These are phyloP conservation scores for Leishmania arabica DNA, from an alignment of 208 protist genomes.

Conservation along the genomic window DNA sequence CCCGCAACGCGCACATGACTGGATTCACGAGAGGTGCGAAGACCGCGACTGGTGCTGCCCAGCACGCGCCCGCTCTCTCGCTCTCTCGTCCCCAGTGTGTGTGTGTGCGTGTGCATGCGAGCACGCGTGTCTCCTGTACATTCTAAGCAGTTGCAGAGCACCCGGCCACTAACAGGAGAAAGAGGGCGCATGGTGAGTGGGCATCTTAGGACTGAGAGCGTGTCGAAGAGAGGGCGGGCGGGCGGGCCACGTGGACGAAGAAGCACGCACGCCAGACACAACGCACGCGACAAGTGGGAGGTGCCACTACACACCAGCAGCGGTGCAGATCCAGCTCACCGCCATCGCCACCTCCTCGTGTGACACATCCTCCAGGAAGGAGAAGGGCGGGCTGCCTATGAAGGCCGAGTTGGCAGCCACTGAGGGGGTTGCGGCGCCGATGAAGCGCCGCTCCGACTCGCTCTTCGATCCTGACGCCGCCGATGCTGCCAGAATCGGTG, in stretches of 20 bases:
- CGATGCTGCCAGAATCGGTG: background rate
- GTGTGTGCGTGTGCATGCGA: background rate
- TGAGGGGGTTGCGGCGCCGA: background rate
- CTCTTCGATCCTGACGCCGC: background rate
- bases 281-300: background rate
- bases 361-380: conserved; percentile 14
- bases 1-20: too few relatives aligned
- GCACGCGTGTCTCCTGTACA: background rate
- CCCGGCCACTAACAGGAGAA: background rate
- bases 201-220: background rate
- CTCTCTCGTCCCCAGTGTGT: background rate
- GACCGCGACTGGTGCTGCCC: too few relatives aligned
- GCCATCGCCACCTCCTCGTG: conserved; percentile 23
- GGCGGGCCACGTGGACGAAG: background rate
- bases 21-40: too few relatives aligned
- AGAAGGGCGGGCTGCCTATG: conserved; percentile 15
- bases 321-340: conserved; percentile 25
- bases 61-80: too few relatives aligned
- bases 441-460: background rate
- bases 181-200: background rate
- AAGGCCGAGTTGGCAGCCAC: conserved; percentile 12
- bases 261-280: background rate
- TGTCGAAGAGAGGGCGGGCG: background rate
- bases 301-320: background rate
- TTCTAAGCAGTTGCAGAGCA: background rate